These are phyloP conservation scores for Ettlia oleoabundans DNA, from an alignment of 139 green algal species.

Conservation along the genomic window DNA sequence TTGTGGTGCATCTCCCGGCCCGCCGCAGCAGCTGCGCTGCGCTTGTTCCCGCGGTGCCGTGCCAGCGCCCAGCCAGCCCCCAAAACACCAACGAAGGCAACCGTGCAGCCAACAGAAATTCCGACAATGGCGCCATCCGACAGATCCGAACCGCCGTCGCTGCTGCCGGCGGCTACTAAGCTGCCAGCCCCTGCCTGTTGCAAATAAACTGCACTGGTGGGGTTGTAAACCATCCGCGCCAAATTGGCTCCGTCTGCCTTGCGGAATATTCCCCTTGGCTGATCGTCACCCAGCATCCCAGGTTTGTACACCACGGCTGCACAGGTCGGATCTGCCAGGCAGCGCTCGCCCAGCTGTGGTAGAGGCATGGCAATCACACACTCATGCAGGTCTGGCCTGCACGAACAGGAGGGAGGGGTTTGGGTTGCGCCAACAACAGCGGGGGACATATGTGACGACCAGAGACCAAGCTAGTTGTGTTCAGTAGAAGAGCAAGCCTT, in stretches of 20 bases:
- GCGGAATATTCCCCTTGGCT: neutral
- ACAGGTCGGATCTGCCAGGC: neutral
- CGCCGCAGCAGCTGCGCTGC: neutral
- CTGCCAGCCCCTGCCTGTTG: neutral
- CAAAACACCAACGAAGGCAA: neutral
- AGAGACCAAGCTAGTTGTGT: neutral
- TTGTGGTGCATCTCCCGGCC: neutral
- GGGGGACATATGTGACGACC: neutral
- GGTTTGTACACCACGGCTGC: neutral
- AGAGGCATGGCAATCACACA: neutral
- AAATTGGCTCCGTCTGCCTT: neutral
- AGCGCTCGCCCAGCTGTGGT: neutral
- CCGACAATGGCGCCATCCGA: neutral
- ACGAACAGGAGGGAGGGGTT: neutral
- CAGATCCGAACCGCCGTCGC: neutral
- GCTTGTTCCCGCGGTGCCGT: neutral
- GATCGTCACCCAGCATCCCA: neutral
- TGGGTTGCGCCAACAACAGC: too few relatives aligned
- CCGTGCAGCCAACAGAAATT: neutral
- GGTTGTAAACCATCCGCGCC: neutral
- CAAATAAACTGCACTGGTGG: neutral
- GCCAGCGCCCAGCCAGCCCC: neutral
- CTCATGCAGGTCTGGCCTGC: neutral
- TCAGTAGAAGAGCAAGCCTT: too few relatives aligned
- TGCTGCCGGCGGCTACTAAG: neutral